Evolutionary conservation across 371 early-diverging fungal species (phyloP), one percentile per base, ranked within the genome.

Genomic region (Saksenaea oblongispora): DNA sequence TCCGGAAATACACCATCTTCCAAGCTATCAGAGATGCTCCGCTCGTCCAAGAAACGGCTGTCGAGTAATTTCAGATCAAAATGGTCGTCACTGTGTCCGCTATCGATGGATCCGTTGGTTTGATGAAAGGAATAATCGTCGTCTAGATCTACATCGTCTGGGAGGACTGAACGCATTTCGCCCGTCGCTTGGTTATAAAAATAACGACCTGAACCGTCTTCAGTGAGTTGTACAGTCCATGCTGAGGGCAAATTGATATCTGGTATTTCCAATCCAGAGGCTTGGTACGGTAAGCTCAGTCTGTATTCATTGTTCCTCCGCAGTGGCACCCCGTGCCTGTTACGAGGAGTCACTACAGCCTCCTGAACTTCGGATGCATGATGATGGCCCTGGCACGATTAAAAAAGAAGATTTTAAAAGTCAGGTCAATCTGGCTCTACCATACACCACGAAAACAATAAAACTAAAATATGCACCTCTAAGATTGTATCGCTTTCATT

Each of bases 81-180:
- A 37, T 56, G 41, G 28, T 66, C 66, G 11, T 67, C 62, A 36
- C 67, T 56, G 18, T 65, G 65, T 15, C 35, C 58, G 8, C 53
- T 34, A 34, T 67, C 65, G 35, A 64, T 58, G 1, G 64, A 66
- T 26, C 61, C 67, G 58, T 61, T 59, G 41, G 39, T 31, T 26
- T 63, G 62, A 18, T 63, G 54, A 18, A 47, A 22, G 10, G 62
- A 63, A 10, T 34, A 26, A 26, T 54, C 61, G 15, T 64, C 71
- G 28, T 64, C 63, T 26, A 57, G 26, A 28, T 73, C 69, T 10
- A 36, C 56, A 18, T 74, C 70, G 31, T 71, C 69, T 18, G 84
- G 84, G 63, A 69, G 76, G 1, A 72, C 64, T 17, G 76, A 74
- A 34, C 80, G 67, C 75, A 83, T 82, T 34, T 85, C 83, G 18